A percentile compares a stretch with the other conserved stretches of the same genome.
These are phyloP conservation scores for Naganishia sp. DNA, from an alignment of 1,284 basidiomycete genomes.

Conservation along the genomic window DNA sequence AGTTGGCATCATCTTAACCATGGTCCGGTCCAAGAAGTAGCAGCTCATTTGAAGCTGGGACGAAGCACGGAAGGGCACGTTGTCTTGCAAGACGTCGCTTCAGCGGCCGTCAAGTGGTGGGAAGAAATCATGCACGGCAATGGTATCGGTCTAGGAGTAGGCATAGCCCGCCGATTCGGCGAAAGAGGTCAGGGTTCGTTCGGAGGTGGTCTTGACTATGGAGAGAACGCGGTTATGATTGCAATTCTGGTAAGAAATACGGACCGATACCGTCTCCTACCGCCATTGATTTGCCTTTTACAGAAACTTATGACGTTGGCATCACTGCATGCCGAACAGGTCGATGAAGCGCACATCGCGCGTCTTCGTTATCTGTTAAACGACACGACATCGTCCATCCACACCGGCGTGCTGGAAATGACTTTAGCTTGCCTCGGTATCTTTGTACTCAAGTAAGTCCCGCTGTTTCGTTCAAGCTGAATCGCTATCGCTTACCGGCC, in stretches of 20 bases:
- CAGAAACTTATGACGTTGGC: conserved; percentile 88
- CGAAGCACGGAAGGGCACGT: conserved; percentile 32
- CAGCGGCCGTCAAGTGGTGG: conserved; percentile 45
- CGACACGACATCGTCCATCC: conserved; percentile 73
- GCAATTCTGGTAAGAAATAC: conserved; percentile 42
- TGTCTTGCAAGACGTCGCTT: conserved; percentile 36
- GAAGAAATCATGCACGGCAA: conserved; percentile 41
- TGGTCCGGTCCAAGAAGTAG: background rate
- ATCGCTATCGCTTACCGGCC: background rate
- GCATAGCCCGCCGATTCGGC: conserved; percentile 23
- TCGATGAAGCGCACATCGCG: conserved; percentile 70
- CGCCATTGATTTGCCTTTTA: conserved; percentile 11
- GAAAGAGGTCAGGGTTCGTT: conserved; percentile 1
- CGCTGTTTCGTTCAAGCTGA: background rate
- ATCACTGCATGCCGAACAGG: conserved; percentile 68
- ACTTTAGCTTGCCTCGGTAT: conserved; percentile 49
- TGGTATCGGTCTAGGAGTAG: conserved; percentile 33
- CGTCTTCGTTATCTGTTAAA: conserved; percentile 76
- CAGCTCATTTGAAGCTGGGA: conserved; percentile 14
- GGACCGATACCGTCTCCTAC: too few relatives aligned
- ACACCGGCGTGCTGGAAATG: conserved; percentile 58
- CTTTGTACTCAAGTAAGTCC: conserved; percentile 70
- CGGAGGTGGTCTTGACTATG: conserved; percentile 41
- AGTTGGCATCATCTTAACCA: conserved; percentile 15
- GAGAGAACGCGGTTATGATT: conserved; percentile 47